These are phyloP conservation scores for Fragaria ananassa DNA, from an alignment of 306 rosid species.

Conservation along the genomic window DNA sequence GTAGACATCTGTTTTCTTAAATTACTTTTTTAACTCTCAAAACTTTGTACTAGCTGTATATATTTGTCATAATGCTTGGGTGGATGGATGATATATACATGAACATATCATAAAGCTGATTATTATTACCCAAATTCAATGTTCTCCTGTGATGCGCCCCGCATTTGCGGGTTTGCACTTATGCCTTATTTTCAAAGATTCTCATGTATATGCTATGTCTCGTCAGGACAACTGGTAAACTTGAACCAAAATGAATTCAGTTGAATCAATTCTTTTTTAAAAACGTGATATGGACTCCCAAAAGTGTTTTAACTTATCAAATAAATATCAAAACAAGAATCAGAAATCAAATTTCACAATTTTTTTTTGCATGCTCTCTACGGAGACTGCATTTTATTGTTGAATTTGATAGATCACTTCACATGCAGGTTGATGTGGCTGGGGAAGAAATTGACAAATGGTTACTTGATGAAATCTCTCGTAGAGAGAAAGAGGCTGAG, in stretches of 20 bases:
- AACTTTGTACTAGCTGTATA: background rate
- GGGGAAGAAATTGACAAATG: constrained; percentile 13
- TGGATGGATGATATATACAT: background rate
- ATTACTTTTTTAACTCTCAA: background rate
- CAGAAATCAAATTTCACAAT: background rate
- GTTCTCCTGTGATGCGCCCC: background rate
- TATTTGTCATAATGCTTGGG: background rate
- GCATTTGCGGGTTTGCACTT: background rate
- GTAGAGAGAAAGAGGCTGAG: constrained; percentile 38
- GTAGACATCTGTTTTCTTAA: background rate
- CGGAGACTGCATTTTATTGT: constrained; percentile 7
- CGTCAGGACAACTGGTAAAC: background rate
- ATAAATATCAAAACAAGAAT: background rate
- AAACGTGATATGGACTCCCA: too few relatives aligned
- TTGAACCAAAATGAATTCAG: background rate
- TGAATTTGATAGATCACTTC: constrained; percentile 1
- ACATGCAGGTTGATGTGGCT: constrained; percentile 14
- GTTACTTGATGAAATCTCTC: constrained; percentile 37
- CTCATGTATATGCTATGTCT: background rate
- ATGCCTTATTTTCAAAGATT: background rate
- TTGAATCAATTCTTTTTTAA: too few relatives aligned
- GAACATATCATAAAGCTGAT: background rate
- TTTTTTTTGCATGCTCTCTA: background rate
- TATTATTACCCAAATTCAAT: background rate
- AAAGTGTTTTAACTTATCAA: too few relatives aligned